These are phyloP conservation scores for Penicillium sp. DNA, from an alignment of 2,329 filamentous ascomycete species.

Conservation along the genomic window DNA sequence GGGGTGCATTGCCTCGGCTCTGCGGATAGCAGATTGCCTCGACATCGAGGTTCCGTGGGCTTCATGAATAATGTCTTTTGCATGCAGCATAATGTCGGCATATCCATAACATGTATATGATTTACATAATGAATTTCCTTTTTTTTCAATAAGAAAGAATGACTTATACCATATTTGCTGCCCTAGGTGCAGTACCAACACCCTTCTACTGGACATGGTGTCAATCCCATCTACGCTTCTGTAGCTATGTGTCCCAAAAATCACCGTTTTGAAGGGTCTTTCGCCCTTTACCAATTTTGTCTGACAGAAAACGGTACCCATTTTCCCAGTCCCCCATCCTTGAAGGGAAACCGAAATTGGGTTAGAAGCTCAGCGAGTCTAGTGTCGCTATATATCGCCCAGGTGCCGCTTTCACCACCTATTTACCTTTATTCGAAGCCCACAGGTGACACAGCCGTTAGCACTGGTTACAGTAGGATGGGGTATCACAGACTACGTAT, in stretches of 20 bases:
- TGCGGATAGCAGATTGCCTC: conserved; percentile 56
- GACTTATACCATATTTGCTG: background rate
- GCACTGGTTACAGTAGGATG: background rate
- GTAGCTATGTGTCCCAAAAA: too few relatives aligned
- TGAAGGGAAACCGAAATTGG: too few relatives aligned
- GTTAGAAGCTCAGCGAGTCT: background rate
- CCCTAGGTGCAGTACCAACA: too few relatives aligned
- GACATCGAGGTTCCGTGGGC: conserved; percentile 47
- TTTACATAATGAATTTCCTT: background rate
- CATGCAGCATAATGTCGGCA: background rate
- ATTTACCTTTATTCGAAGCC: background rate
- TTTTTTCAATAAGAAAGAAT: background rate
- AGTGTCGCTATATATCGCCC: background rate
- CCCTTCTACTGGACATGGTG: too few relatives aligned
- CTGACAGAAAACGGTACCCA: too few relatives aligned
- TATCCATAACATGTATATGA: background rate
- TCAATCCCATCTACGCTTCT: too few relatives aligned
- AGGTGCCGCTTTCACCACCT: background rate
- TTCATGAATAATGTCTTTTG: background rate
- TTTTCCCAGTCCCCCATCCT: too few relatives aligned
- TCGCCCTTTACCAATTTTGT: too few relatives aligned
- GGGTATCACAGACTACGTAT: background rate
- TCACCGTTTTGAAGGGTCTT: too few relatives aligned
- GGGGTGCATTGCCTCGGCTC: conserved; percentile 61
- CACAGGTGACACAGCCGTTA: background rate